Evolutionary conservation across 2,329 filamentous ascomycete species (phyloP).

Genomic region (Calonectria pteridis): DNA sequence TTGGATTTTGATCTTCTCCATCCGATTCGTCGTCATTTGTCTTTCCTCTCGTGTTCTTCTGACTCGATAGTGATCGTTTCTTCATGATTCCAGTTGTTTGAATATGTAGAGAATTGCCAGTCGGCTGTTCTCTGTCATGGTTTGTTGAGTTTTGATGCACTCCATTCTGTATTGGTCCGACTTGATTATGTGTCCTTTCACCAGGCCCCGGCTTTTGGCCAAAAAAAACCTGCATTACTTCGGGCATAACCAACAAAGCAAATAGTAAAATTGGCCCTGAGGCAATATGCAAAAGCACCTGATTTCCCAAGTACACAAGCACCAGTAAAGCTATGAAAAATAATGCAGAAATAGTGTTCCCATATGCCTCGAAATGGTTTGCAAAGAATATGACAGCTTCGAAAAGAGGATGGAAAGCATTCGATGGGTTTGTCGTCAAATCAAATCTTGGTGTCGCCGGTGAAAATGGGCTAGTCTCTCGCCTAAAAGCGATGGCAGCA

Average conservation of each 20-base stretch:
- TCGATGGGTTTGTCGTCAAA: too few relatives aligned
- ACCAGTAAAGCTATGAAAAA: not conserved
- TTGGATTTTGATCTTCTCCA: not conserved
- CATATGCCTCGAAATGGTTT: too few relatives aligned
- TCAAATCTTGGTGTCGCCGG: not conserved
- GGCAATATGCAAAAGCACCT: not conserved
- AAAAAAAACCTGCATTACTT: not conserved
- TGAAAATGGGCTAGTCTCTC: too few relatives aligned
- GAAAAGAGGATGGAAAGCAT: too few relatives aligned
- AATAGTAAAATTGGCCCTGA: not conserved
- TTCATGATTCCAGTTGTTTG: not conserved
- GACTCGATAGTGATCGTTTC: not conserved
- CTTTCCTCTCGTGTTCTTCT: not conserved
- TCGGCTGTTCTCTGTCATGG: not conserved
- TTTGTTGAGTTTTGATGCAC: not conserved
- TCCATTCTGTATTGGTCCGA: not conserved
- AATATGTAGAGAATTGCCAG: not conserved
- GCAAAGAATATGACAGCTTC: fast-evolving
- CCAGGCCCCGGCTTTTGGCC: not conserved
- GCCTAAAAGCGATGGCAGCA: too few relatives aligned
- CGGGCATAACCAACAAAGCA: not conserved
- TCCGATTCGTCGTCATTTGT: not conserved
- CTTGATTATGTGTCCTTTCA: not conserved
- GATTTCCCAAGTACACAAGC: not conserved
- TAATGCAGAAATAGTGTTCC: not conserved